Evolutionary conservation across 768 basidiomycete genomes (phyloP), one percentile per base, ranked within the genome.

Genomic region (Suillus clintonianus): DNA sequence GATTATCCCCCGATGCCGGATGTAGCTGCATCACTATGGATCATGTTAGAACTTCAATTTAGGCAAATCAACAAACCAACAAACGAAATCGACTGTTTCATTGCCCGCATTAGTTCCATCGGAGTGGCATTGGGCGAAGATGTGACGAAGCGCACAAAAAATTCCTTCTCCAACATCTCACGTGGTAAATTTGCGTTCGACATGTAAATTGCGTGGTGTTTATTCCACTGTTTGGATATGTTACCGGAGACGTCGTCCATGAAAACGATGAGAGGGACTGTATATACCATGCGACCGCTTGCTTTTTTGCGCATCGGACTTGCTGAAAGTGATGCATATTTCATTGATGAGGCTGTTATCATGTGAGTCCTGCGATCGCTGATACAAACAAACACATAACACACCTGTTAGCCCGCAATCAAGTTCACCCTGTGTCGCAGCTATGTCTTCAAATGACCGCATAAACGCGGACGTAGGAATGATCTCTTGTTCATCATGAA

Each of bases 211-310:
- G 81, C 82, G 70, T 71, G 75, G 61, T 83, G 82, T 60, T 81
- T 80, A 64, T 82, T 83, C 74, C 76, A 83, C 50, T 76, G 76
- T 64, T 83, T 83, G 5, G 76, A 78, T 13, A 71, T 67, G 63
- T 82, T 82, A 11, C 80, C 81, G 1, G 80, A 83, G 0, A 81
- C 78, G 67, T 83, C 79, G 60, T 83, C 80, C 62, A 62, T 62
- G 41, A 62, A 62, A 4, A 62, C 57, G 13, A 62, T 57, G 7
- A 56, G 41, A 0, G 54, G 62, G 2, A 56, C 54, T 2, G 54
- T 24, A 37, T 27, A 34, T 10, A 56, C 32, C 54, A 56, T 56
- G 8, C 62, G 48, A 19, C 65, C 65, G 11, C 64, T 48, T 1
- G 70, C 66, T 7, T 54, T 58, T 27, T 63, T 27, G 27, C 27